Percentiles rank a stretch among this genome's conserved stretches.
phyloP scores from a whole-genome alignment of 139 green algal species.

The Chlamydomonas sp. region DNA sequence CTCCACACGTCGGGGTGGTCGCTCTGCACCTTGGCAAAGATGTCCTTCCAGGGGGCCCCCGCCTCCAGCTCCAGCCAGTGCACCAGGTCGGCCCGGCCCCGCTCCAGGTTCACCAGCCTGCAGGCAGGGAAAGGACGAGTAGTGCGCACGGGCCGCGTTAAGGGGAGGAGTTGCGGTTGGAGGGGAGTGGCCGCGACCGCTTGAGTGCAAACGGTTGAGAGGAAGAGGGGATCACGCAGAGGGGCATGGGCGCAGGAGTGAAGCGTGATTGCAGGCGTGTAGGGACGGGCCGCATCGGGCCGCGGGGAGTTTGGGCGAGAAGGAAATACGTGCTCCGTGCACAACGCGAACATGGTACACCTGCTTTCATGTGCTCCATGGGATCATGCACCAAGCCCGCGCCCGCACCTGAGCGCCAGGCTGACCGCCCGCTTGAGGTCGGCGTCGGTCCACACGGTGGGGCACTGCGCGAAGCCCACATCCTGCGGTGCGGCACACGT shows the following conservation, averaged over 20 bases:
- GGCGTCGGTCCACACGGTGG: slow-evolving; percentile 34
- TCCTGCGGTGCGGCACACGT: not conserved
- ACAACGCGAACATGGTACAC: not conserved
- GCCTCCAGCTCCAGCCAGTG: not conserved
- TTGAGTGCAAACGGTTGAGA: too few relatives aligned
- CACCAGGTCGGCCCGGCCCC: not conserved
- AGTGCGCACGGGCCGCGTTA: not conserved
- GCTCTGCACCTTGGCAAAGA: not conserved
- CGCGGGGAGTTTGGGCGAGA: too few relatives aligned
- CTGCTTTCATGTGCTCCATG: not conserved
- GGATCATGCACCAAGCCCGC: not conserved
- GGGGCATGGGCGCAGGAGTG: too few relatives aligned
- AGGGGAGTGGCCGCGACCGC: too few relatives aligned
- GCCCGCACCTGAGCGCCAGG: slow-evolving; percentile 29
- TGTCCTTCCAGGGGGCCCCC: not conserved
- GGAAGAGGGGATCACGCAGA: too few relatives aligned
- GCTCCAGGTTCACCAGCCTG: not conserved
- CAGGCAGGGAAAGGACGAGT: not conserved
- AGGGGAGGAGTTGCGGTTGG: not conserved
- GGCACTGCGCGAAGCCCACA: slow-evolving; percentile 25
- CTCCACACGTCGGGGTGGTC: not conserved
- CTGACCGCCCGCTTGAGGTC: slow-evolving; percentile 24
- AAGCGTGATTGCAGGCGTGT: too few relatives aligned
- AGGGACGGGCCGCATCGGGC: too few relatives aligned
- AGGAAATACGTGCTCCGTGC: too few relatives aligned